Conservation (phyloP, 2,329 filamentous ascomycete genomes). For the Phialophora expanda region DNA sequence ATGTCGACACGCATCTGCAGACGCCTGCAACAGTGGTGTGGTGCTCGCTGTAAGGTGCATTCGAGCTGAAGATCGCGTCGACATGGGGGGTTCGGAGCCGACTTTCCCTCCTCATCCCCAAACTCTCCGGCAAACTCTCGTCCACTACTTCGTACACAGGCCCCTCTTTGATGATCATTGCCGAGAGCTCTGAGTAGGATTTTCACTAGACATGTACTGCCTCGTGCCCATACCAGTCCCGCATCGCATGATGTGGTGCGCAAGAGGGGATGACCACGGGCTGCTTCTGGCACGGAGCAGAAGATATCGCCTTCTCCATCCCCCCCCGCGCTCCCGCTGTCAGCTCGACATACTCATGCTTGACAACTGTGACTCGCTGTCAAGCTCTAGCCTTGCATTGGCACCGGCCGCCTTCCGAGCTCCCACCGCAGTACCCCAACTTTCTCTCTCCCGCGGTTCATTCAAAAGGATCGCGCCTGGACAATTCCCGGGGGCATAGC, state of each 20-base stretch:
- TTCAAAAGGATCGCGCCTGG: constrained; percentile 19
- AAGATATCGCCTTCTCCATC: too few relatives aligned
- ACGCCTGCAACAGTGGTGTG: background rate
- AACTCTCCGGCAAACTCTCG: constrained; percentile 5
- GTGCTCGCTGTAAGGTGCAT: background rate
- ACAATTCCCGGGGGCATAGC: constrained; percentile 30
- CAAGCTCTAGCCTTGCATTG: background rate
- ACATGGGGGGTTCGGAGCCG: background rate
- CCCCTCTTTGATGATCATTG: constrained; percentile 12
- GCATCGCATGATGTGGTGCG: background rate
- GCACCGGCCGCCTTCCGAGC: background rate
- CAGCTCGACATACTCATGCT: background rate
- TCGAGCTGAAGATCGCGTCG: background rate
- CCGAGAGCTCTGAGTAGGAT: constrained; percentile 1
- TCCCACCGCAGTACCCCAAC: constrained; percentile 18
- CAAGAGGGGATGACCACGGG: background rate
- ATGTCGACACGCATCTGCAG: too few relatives aligned
- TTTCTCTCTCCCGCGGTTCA: constrained; percentile 16
- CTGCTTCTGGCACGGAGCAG: background rate
- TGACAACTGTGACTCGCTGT: background rate
- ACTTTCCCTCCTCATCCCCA: constrained; percentile 1
- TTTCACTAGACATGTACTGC: background rate
- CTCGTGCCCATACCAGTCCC: background rate
- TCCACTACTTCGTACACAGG: too few relatives aligned
- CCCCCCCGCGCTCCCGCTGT: background rate